Percentiles rank a stretch among this genome's conserved stretches.
Evolutionary conservation across 495 filamentous ascomycete genomes (phyloP).

Genomic region (Astrothelium subdiscretum): DNA sequence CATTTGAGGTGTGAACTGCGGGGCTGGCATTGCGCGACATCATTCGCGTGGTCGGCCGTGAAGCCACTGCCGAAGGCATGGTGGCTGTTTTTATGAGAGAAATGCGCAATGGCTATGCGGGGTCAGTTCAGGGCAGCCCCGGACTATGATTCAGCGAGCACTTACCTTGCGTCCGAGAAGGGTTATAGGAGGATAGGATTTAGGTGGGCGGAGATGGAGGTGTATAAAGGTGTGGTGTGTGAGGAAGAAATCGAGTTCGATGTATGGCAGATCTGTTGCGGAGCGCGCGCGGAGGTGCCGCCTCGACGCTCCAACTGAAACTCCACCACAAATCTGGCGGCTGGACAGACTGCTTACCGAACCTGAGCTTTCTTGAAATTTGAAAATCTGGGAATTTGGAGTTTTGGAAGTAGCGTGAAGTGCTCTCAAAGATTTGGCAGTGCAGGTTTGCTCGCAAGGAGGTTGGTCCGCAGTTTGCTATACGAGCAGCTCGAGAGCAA

Average conservation of each 20-base stretch:
- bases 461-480: too few relatives aligned
- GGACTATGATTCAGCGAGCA: neutral
- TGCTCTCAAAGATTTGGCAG: neutral
- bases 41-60: constrained; percentile 11
- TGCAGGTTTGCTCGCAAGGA: neutral
- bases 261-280: too few relatives aligned
- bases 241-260: too few relatives aligned
- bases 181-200: neutral
- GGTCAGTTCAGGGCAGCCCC: neutral
- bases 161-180: neutral
- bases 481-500: neutral
- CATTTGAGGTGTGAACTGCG: constrained; percentile 27
- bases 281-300: too few relatives aligned
- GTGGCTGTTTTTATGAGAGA: neutral
- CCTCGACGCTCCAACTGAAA: too few relatives aligned
- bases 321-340: too few relatives aligned
- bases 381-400: neutral
- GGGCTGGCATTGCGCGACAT: constrained; percentile 42
- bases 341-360: neutral
- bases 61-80: constrained; percentile 10
- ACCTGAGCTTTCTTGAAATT: neutral
- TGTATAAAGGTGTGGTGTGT: neutral
- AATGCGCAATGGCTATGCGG: neutral
- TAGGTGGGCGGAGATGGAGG: neutral
- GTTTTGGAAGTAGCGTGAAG: neutral